Base-by-base conservation (phyloP, 2,329 filamentous ascomycete genomes). In the Apiospora kogelbergensis region DNA sequence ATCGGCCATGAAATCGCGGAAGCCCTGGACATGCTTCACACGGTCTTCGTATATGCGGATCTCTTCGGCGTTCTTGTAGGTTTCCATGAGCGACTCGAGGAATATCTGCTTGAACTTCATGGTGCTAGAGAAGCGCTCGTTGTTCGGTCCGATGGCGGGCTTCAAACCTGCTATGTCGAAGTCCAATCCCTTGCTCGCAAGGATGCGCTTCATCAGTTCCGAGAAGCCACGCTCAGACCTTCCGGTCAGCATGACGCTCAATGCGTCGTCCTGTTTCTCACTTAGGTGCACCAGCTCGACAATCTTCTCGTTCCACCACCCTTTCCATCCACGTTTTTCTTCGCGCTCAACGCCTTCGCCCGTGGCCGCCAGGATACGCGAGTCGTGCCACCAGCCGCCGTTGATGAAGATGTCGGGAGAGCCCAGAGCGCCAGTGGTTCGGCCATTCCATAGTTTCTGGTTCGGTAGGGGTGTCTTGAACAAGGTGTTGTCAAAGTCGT, bases 381-480 rank as follows among this genome's bases (percentile, higher is more conserved):
- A 88, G 77, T 98, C 95, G 80, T 99, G 96, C 96, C 96, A 99
- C 96, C 96, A 99, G 71, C 95, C 94, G 73, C 95, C 95, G 73
- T 91, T 92, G 71, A 90, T 83, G 74, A 98, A 93, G 67, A 88
- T 85, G 72, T 97, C 92, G 72, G 92, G 90, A 63, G 86, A 90
- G 70, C 92, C 90, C 13, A 99, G 85, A 70, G 90, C 86, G 64
- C 94, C 93, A 65, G 97, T 89, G 0, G 94, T 95, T 41, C 86
- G 84, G 1, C 88, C 88, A 73, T 91, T 92, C 96, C 96, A 99
- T 77, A 99, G 80, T 73, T 94, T 91, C 3, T 90, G 89, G 76
- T 98, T 98, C 1, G 96, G 96, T 1, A 97, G 84, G 6, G 96
- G 96, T 17, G 93, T 97, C 75, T 91, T 90, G 84, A 99, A 99